Conservation (phyloP, 768 basidiomycete genomes). For the Termitomyces sp. region DNA sequence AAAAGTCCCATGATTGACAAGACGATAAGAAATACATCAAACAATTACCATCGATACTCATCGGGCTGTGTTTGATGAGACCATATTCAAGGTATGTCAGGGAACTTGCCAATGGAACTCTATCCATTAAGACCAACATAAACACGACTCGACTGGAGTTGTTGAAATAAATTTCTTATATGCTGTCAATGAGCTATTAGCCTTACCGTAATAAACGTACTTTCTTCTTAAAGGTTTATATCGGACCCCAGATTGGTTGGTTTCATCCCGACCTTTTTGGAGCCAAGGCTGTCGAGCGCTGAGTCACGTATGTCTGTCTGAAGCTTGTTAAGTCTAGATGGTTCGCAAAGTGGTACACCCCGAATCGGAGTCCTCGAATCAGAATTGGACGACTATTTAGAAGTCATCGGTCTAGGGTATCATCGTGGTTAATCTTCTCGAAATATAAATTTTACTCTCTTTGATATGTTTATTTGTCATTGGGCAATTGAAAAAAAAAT, state of each 20-base stretch:
- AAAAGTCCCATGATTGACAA: not conserved
- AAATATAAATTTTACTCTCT: not conserved
- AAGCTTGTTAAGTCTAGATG: not conserved
- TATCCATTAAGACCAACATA: no score
- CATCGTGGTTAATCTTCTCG: no score
- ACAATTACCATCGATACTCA: not conserved
- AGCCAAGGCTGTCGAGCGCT: not conserved
- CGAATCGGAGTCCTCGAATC: not conserved
- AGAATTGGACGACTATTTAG: no score
- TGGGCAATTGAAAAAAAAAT: not conserved
- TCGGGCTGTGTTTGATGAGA: not conserved
- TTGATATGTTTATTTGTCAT: not conserved
- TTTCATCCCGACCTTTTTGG: not conserved
- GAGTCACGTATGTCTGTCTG: not conserved
- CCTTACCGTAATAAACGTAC: not conserved
- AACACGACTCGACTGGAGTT: not conserved
- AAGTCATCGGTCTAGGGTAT: no score
- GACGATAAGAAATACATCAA: not conserved
- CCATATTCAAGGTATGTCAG: not conserved
- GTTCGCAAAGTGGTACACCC: not conserved
- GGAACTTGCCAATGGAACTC: not conserved
- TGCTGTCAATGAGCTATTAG: not conserved
- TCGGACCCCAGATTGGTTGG: not conserved
- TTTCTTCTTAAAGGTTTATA: not conserved
- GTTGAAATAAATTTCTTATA: not conserved